These are phyloP conservation scores for Gracilaria vermiculophylla DNA, from an alignment of 23 red algal genomes.

Conservation along the genomic window DNA sequence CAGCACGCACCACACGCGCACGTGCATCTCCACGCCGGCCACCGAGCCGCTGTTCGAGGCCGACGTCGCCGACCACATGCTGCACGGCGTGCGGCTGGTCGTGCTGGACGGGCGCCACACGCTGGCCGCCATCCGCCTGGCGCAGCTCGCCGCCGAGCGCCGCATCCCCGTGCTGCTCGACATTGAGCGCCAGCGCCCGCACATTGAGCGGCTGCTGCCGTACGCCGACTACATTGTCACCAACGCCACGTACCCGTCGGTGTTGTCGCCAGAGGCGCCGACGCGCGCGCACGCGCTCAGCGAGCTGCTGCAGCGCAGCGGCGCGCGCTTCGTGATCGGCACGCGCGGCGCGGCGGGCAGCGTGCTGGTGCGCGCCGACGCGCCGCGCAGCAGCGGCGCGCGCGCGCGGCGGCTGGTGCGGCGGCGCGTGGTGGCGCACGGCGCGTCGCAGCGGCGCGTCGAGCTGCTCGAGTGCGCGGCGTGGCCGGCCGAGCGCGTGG, in stretches of 20 bases:
- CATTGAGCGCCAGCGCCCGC: constrained; percentile 80
- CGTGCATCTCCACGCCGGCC: constrained; percentile 88
- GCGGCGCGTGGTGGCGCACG: constrained; percentile 1
- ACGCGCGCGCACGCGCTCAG: constrained; percentile 35
- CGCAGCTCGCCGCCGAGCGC: constrained; percentile 55
- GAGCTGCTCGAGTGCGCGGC: constrained; percentile 73
- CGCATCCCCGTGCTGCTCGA: constrained; percentile 89
- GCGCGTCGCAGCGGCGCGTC: background rate
- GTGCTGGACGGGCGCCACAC: constrained; percentile 85
- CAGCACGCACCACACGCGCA: constrained; percentile 56
- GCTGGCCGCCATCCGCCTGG: constrained; percentile 76
- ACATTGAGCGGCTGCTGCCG: constrained; percentile 63
- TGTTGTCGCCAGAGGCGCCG: constrained; percentile 26
- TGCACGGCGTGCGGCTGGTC: constrained; percentile 64
- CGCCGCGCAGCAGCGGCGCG: background rate
- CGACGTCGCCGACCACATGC: constrained; percentile 47
- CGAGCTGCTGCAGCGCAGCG: constrained; percentile 12
- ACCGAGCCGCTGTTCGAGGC: constrained; percentile 42
- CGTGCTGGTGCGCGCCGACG: constrained; percentile 15
- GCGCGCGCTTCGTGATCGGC: constrained; percentile 41
- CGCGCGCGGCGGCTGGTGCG: constrained; percentile 28
- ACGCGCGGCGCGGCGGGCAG: constrained; percentile 40
- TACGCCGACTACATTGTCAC: constrained; percentile 92
- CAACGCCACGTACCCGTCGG: constrained; percentile 72
- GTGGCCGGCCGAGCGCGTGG: constrained; percentile 66